phyloP scores from a whole-genome alignment of 2,329 filamentous ascomycete genomes.

The Arthrinium puccinioides region DNA sequence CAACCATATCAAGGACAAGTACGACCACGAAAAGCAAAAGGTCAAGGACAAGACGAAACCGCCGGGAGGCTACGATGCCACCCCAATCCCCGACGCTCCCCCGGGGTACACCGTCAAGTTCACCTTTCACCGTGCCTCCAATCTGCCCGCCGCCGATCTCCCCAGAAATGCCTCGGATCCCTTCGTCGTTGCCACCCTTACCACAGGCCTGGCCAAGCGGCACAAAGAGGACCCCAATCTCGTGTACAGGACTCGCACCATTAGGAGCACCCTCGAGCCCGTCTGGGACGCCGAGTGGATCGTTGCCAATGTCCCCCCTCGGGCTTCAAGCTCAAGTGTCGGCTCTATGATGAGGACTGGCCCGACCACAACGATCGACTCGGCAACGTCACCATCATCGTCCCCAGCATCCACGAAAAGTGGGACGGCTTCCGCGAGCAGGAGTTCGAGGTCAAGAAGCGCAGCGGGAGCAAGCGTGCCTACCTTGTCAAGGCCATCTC shows the following conservation, averaged over 20 bases:
- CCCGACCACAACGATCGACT: constrained; percentile 80
- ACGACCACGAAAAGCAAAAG: constrained; percentile 28
- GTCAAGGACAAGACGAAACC: constrained; percentile 41
- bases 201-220: constrained; percentile 59
- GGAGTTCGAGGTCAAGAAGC: constrained; percentile 69
- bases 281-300: constrained; percentile 82
- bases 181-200: constrained; percentile 71
- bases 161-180: constrained; percentile 74
- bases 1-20: constrained; percentile 24
- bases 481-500: constrained; percentile 67
- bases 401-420: constrained; percentile 49
- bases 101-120: constrained; percentile 81
- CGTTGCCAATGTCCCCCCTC: constrained; percentile 77
- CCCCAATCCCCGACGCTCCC: constrained; percentile 65
- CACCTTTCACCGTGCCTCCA: constrained; percentile 72
- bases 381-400: constrained; percentile 72
- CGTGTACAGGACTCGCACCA: constrained; percentile 66
- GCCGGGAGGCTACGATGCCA: constrained; percentile 72
- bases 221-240: constrained; percentile 83
- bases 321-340: constrained; percentile 78
- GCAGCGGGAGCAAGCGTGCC: constrained; percentile 79
- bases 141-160: constrained; percentile 78
- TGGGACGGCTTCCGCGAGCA: constrained; percentile 62
- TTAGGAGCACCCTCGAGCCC: constrained; percentile 65
- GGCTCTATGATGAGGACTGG: constrained; percentile 85